Evolutionary conservation across 139 green algal genomes (phyloP), one percentile per base, ranked within the genome.

Genomic region (Chlamydomonas eustigma): DNA sequence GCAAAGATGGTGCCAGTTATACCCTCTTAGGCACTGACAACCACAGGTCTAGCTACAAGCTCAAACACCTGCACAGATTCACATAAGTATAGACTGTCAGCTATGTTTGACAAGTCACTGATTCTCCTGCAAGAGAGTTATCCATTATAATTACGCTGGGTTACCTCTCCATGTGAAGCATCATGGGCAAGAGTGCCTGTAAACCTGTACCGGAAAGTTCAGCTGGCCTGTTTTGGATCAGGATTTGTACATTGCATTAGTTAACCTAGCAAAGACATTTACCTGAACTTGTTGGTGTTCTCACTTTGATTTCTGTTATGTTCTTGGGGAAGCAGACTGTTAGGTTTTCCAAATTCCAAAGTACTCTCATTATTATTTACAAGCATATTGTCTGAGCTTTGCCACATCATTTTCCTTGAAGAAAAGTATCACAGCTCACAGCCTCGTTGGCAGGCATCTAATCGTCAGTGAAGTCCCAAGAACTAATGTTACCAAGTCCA

Each of bases 1-100:
- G 91, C 91, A 84, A 96, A 96, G 18, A 96, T 77, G 18, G 90
- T 95, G 5, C 87, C 91, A 76, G 95, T 97, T 83, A 90, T 85
- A 6, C 93, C 93, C 22, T 94, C 86, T 74, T 97, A 75, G 1
- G 88, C 77, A 0, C 82, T 83, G 2, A 74, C 25, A 3, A 93
- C 82, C 28, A 91, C 81, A 4, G 75, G 74, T 4, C 77, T 71
- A 0, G 90, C 91, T 2, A 94, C 88, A 0, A 84, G 77, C 58
- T 96, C 90, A 85, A 97, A 97, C 37, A 97, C 88, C 86, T 93
- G 81, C 33, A 50, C 32, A 4, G 12, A 58, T n/a, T n/a, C n/a
- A n/a, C n/a, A n/a, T n/a, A n/a, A n/a, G n/a, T n/a, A n/a, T n/a
- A n/a, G n/a, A n/a, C n/a, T n/a, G n/a, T n/a, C n/a, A n/a, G n/a